Conservation (phyloP, 805 yeast genomes). For the Sugiyamaella floridensis region DNA sequence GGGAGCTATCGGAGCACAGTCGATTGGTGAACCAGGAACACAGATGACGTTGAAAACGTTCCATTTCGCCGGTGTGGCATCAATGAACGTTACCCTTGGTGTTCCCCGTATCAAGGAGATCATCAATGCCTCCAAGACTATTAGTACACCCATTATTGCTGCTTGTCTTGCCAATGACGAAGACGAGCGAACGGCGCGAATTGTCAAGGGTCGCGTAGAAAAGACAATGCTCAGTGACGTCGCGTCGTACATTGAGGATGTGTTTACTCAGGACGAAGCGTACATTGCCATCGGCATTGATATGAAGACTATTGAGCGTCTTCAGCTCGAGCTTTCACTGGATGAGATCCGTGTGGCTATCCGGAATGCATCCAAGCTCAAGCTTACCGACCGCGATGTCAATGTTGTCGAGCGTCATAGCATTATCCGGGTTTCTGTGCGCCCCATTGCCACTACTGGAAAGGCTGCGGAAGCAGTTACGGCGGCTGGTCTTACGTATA, state of each 20-base stretch:
- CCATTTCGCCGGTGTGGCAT: conserved; percentile 99
- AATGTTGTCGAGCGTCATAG: conserved; percentile 57
- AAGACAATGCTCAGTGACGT: conserved; percentile 84
- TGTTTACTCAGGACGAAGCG: conserved; percentile 72
- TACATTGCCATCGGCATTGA: conserved; percentile 78
- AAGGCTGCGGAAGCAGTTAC: conserved; percentile 44
- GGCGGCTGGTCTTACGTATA: conserved; percentile 23
- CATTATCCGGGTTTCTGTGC: conserved; percentile 33
- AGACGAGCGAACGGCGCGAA: conserved; percentile 97
- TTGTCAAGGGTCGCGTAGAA: conserved; percentile 95
- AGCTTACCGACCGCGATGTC: conserved; percentile 68
- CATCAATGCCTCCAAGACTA: conserved; percentile 90
- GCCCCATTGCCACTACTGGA: conserved; percentile 47
- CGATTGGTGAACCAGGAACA: conserved; percentile 99
- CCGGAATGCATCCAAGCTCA: conserved; percentile 78
- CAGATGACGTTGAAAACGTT: conserved; percentile 95
- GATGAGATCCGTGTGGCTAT: conserved; percentile 84
- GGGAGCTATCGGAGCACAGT: conserved; percentile 98
- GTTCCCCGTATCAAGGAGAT: conserved; percentile 99
- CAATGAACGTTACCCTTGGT: conserved; percentile 98
- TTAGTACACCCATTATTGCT: conserved; percentile 94
- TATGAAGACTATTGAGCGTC: conserved; percentile 71
- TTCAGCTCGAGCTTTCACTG: conserved; percentile 81
- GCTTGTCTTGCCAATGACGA: conserved; percentile 87
- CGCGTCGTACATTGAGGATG: conserved; percentile 87